Base-by-base conservation (phyloP, 1,284 basidiomycete species). In the Ganoderma resinaceum region DNA sequence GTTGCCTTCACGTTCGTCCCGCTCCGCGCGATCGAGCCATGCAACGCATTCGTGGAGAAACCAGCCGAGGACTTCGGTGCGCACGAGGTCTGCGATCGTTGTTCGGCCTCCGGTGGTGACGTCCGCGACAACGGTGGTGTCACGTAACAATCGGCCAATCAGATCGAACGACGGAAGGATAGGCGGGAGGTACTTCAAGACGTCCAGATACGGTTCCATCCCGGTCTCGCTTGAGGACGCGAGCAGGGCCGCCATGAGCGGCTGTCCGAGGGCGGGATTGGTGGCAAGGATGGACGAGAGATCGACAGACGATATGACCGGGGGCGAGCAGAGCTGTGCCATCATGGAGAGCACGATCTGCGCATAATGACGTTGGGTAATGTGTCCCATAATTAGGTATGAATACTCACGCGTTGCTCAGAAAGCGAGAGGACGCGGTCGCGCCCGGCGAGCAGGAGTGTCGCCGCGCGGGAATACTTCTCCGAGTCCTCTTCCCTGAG, bases 161-260 rank as follows among this genome's bases (percentile, higher is more conserved):
- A 94, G 80, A 75, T 94, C 91, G 73, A 93, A 91, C 3, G 90
- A 88, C n/a, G 90, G 83, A 37, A 93, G 80, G 0, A 87, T 87
- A 0, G 91, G 91, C 6, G 92, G 89, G 43, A 91, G 82, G 70
- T 80, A 83, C 9, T 82, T 81, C 26, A 92, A 78, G 26, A 87
- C 85, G 55, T 91, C 87, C 62, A 91, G 81, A 77, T 88, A 91
- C 12, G 84, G 80, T 62, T 78, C 80, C 23, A 81, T 79, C 66
- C 84, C 82, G 72, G 66, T 67, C 68, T 72, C 62, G 35, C 57
- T 60, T 49, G 71, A 37, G 79, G 71, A 33, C 68, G 76, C 61
- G 76, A 92, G 82, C 38, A 92, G 81, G 23, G 86, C 83, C 66
- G 86, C 82, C 64, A 91, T 80, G 62, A 92, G 83, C 11, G 88